Base-by-base conservation (phyloP, 2,329 filamentous ascomycete genomes). In the Dothidotthia symphoricarpi region DNA sequence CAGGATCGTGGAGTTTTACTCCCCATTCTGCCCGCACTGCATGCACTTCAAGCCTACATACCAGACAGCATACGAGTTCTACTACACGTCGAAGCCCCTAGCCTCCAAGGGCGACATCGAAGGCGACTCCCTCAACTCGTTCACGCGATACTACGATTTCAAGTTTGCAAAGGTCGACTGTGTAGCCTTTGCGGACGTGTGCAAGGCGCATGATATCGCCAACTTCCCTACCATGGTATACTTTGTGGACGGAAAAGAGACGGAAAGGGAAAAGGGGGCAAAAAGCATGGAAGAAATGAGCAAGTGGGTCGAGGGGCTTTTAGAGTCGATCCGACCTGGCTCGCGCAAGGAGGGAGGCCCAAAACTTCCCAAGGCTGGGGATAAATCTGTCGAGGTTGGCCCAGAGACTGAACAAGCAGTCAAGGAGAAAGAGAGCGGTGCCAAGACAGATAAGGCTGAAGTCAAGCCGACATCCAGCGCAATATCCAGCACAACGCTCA, bases 61-160 rank as follows among this genome's bases (percentile, higher is more conserved):
- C 75, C 89, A 97, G 69, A 96, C 90, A 4, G 69, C 91, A 11
- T 95, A 97, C 75, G 93, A 98, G 71, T 96, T 83, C 68, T 98
- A 96, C 72, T 82, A 88, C 71, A 96, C 90, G 25, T 93, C 88
- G 25, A 83, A 88, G 56, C 84, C 85, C 12, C 71, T 83, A 16
- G 38, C 45, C 8, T 67, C 73, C 34, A 69, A 74, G 32, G 67
- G 75, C 15, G 68, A 71, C 8, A 72, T 70, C 29, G 61, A 67
- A 17, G 69, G 64, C 55, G 73, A 70, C 55, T 71, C 75, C 1
- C 63, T 81, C 28, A 83, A 83, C 59, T 77, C 78, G 4, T 96
- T 96, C 60, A 82, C 83, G 22, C 76, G 83, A 37, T 93, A 82
- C 66, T 97, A 97, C 69, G 82, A 91, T 68, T 91, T 95, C 67